Base-by-base conservation (phyloP, 1,284 basidiomycete genomes). In the Singerocomus rubriflavus region DNA sequence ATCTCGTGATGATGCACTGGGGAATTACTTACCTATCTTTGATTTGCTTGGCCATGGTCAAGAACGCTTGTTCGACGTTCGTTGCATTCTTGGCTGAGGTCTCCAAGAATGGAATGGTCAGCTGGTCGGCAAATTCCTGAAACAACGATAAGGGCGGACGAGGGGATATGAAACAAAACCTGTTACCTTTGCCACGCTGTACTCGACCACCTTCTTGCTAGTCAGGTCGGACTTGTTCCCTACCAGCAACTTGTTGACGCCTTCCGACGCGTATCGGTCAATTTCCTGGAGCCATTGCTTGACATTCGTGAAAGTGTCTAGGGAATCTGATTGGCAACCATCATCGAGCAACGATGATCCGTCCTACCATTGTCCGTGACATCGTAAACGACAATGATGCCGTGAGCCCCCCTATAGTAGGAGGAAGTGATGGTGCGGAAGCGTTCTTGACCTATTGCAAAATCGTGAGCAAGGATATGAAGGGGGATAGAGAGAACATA, bases 271-370 rank as follows among this genome's bases (percentile, higher is more conserved):
- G 72, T 99, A 98, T 65, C 96, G 87, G 77, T 99, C 97, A 65
- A 99, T 99, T 74, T 99, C 96, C 70, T 97, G 94, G 53, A 99
- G 82, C 97, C 97, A 99, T 71, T 98, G 94, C 80, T 99, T 99
- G 70, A 99, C 97, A 66, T 99, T 98, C 64, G 89, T 87, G 77
- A 97, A 98, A 14, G 94, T 95, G 66, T 98, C 94, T 94, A 48
- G 9, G 32, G 36, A 25, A 34, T 25, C 9, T 11, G 31, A 51
- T 49, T 43, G 49, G 54, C 46, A 53, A 58, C 42, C 38, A 48
- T 36, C 11, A 45, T 31, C 5, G 35, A 30, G 30, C 38, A 38
- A 39, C 29, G 32, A 53, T 41, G 38, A 14, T 17, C 45, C 17
- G 17, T 36, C 74, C 60, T 69, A 89, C 94, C 93, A 66, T 93